A percentile compares a stretch with the other conserved stretches of the same genome.
phyloP scores from a whole-genome alignment of 768 basidiomycete genomes.

The Artomyces pyxidatus region DNA sequence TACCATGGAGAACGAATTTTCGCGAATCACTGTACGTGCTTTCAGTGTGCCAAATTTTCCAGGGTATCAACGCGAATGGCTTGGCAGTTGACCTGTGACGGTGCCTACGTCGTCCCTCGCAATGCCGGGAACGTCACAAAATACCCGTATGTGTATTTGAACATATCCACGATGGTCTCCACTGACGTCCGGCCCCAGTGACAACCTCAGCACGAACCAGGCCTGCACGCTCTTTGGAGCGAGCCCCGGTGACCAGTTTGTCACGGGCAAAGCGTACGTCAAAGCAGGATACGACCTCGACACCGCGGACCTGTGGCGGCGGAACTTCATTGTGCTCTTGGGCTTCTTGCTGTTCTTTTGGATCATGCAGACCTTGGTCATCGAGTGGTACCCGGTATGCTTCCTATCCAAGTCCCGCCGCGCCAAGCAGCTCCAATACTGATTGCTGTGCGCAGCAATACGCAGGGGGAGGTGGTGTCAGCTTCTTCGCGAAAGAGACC shows the following conservation, averaged over 20 bases:
- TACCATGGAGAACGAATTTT: slow-evolving; percentile 83
- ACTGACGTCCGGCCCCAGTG: slow-evolving; percentile 24
- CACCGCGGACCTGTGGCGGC: slow-evolving; percentile 53
- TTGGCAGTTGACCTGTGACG: slow-evolving; percentile 54
- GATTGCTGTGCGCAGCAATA: slow-evolving; percentile 29
- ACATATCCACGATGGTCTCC: background rate
- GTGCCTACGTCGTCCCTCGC: slow-evolving; percentile 55
- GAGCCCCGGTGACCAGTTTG: slow-evolving; percentile 38
- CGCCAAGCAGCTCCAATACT: slow-evolving; percentile 16
- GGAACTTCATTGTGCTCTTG: slow-evolving; percentile 63
- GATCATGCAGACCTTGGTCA: slow-evolving; percentile 53
- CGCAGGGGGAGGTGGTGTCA: slow-evolving; percentile 49
- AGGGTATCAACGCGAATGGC: background rate
- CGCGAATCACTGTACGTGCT: slow-evolving; percentile 32
- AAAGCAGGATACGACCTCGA: slow-evolving; percentile 48
- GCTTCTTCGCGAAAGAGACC: slow-evolving; percentile 57
- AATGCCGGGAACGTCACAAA: slow-evolving; percentile 45
- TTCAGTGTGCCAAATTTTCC: too few relatives aligned
- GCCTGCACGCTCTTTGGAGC: slow-evolving; percentile 71
- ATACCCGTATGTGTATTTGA: slow-evolving; percentile 46
- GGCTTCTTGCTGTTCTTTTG: slow-evolving; percentile 68
- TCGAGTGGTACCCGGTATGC: slow-evolving; percentile 53
- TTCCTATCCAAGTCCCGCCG: too few relatives aligned
- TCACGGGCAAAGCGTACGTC: slow-evolving; percentile 83
- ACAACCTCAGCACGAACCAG: slow-evolving; percentile 71